Evolutionary conservation across 768 basidiomycete species (phyloP).

Genomic region (Filobasidium wieringae): DNA sequence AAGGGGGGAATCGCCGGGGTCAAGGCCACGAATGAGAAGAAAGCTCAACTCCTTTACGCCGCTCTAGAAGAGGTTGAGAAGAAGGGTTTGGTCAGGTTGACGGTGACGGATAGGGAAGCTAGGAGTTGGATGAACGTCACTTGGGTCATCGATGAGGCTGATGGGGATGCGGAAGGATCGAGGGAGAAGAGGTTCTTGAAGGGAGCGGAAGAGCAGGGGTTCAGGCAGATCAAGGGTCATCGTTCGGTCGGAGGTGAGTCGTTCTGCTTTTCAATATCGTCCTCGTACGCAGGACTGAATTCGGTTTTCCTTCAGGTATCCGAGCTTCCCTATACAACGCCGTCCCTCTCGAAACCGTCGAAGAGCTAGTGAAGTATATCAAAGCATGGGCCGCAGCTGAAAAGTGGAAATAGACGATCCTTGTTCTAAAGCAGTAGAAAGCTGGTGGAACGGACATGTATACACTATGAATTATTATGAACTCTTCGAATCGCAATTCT

Average conservation of each 20-base stretch:
- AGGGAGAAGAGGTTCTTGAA: conserved; percentile 59
- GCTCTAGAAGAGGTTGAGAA: conserved; percentile 59
- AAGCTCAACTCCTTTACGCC: conserved; percentile 65
- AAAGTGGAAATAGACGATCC: conserved; percentile 1
- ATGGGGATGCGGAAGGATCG: conserved; percentile 16
- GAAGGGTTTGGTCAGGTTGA: conserved; percentile 56
- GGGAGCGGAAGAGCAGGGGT: conserved; percentile 64
- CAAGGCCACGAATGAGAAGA: conserved; percentile 55
- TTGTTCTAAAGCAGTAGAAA: too few species aligned
- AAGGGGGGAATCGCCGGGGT: conserved; percentile 57
- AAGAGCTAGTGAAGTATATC: conserved; percentile 43
- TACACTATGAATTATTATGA: too few species aligned
- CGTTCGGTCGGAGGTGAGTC: conserved; percentile 48
- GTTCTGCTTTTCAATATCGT: not conserved
- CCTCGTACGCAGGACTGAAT: not conserved
- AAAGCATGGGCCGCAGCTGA: not conserved
- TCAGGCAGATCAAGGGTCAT: conserved; percentile 86
- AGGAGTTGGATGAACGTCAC: conserved; percentile 95
- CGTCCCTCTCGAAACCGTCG: conserved; percentile 61
- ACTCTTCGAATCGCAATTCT: too few species aligned
- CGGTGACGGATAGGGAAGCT: conserved; percentile 56
- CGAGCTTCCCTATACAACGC: conserved; percentile 85
- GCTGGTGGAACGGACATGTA: too few species aligned
- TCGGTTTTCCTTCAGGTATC: conserved; percentile 45
- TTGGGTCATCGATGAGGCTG: conserved; percentile 59